Conservation (phyloP, 208 protist genomes). For the Leishmania amazonensis region DNA sequence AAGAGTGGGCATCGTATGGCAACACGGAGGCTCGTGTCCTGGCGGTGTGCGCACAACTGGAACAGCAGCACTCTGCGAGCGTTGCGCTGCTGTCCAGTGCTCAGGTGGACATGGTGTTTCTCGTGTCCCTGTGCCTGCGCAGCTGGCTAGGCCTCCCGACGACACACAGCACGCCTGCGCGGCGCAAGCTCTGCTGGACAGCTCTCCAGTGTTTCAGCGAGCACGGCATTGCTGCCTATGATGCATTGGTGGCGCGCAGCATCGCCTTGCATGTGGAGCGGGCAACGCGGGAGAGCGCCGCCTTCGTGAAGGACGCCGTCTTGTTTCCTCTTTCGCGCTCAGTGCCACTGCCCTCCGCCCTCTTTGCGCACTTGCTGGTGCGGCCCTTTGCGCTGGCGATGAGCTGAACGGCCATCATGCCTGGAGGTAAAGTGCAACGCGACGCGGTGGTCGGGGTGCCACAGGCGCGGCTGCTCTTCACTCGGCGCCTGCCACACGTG, state of each 20-base stretch:
- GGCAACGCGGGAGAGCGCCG: slow-evolving; percentile 15
- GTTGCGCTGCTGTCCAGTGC: slow-evolving; percentile 18
- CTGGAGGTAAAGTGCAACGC: not conserved
- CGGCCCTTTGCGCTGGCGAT: slow-evolving; percentile 30
- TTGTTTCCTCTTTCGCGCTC: slow-evolving; percentile 20
- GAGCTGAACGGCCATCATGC: not conserved
- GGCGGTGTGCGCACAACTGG: slow-evolving; percentile 21
- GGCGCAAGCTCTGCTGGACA: slow-evolving; percentile 25
- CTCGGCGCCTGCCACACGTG: not conserved
- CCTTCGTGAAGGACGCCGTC: slow-evolving; percentile 11
- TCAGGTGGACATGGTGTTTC: slow-evolving; percentile 50
- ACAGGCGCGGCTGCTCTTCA: not conserved
- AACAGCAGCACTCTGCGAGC: slow-evolving; percentile 1
- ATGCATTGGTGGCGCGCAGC: slow-evolving; percentile 31
- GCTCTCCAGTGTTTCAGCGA: slow-evolving; percentile 32
- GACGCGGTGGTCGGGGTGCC: not conserved
- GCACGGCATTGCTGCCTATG: slow-evolving; percentile 25
- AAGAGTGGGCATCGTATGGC: slow-evolving; percentile 31
- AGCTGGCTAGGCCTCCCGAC: slow-evolving; percentile 42
- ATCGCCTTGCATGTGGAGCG: slow-evolving; percentile 30
- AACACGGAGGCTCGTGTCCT: slow-evolving; percentile 12
- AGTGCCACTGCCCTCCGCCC: slow-evolving; percentile 31
- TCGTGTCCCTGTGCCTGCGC: slow-evolving; percentile 47
- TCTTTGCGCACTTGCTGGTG: slow-evolving; percentile 36
- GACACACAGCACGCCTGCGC: slow-evolving; percentile 26